A percentile compares a stretch with the other conserved stretches of the same genome.
These are phyloP conservation scores for Anthoceros angustus DNA, from an alignment of 225 moss, liverwort and hornwort species.

Conservation along the genomic window DNA sequence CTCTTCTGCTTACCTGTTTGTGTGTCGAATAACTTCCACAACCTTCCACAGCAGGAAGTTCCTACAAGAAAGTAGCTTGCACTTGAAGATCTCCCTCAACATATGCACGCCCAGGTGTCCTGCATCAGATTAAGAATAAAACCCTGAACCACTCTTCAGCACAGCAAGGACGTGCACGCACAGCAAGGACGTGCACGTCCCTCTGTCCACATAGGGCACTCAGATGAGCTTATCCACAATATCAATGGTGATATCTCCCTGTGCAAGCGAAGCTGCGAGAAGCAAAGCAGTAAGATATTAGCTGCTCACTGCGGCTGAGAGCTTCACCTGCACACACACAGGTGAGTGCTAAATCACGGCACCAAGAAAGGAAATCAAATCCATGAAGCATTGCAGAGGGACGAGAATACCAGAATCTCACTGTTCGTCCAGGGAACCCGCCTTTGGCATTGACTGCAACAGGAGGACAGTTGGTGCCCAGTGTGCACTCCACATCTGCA, in stretches of 20 bases:
- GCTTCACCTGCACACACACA: constrained; percentile 43
- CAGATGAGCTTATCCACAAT: constrained; percentile 90
- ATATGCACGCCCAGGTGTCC: constrained; percentile 73
- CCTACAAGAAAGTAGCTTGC: constrained; percentile 97
- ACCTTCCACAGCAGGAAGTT: constrained; percentile 85
- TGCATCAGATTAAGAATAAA: constrained; percentile 11
- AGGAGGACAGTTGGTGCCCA: constrained; percentile 66
- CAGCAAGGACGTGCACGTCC: too few relatives aligned
- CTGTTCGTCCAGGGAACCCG: constrained; percentile 82
- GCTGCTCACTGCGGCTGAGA: constrained; percentile 87
- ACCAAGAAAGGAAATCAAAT: not conserved
- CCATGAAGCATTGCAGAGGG: not conserved
- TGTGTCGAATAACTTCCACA: constrained; percentile 44
- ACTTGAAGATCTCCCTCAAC: constrained; percentile 97
- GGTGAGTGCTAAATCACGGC: not conserved
- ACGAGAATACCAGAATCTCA: constrained; percentile 11
- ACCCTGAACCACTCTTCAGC: not conserved
- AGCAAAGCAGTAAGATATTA: constrained; percentile 84
- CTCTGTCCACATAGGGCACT: constrained; percentile 89
- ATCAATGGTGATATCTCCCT: constrained; percentile 65
- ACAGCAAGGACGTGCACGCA: constrained; percentile 13
- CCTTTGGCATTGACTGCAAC: constrained; percentile 65
- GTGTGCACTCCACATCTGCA: constrained; percentile 46
- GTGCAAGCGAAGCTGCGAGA: constrained; percentile 76
- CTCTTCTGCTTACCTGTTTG: too few relatives aligned